A percentile compares a stretch with the other conserved stretches of the same genome.
Evolutionary conservation across 106 monocot genomes (phyloP).

Genomic region (Dendrobium officinale): DNA sequence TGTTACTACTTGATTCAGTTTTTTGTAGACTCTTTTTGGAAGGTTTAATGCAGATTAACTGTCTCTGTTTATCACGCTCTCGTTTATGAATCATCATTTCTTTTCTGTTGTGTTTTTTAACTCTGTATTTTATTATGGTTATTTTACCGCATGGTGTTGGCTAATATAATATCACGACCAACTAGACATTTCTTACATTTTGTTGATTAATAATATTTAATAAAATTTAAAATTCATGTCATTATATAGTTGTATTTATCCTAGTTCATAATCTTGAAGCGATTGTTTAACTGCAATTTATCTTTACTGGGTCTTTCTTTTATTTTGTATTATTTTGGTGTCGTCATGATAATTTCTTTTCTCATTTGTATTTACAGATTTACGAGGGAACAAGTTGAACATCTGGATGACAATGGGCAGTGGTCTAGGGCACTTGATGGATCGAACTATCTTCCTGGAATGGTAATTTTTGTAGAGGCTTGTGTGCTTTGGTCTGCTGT

Average conservation of each 20-base stretch:
- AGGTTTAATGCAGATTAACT: not conserved
- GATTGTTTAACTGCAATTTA: not conserved
- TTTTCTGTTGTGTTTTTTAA: not conserved
- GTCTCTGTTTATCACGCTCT: not conserved
- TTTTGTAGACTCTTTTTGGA: no score
- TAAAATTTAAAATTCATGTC: not conserved
- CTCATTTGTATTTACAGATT: conserved; percentile 37
- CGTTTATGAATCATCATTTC: not conserved
- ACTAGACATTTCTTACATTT: not conserved
- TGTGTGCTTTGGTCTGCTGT: not conserved
- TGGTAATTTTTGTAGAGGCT: conserved; percentile 36
- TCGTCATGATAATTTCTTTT: conserved; percentile 5
- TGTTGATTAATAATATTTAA: not conserved
- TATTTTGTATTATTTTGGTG: not conserved
- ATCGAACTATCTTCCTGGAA: conserved; percentile 99
- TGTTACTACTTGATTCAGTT: no score
- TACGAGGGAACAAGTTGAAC: conserved; percentile 57
- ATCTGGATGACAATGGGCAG: conserved; percentile 86
- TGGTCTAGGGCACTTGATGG: conserved; percentile 99
- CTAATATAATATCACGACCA: not conserved
- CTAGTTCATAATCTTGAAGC: not conserved
- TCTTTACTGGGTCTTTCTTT: not conserved
- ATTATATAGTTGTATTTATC: not conserved
- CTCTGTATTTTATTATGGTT: not conserved
- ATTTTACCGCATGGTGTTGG: not conserved